A percentile compares a stretch with the other conserved stretches of the same genome.
These are phyloP conservation scores for Aspergillus sparsus DNA, from an alignment of 495 filamentous ascomycete species.

Conservation along the genomic window DNA sequence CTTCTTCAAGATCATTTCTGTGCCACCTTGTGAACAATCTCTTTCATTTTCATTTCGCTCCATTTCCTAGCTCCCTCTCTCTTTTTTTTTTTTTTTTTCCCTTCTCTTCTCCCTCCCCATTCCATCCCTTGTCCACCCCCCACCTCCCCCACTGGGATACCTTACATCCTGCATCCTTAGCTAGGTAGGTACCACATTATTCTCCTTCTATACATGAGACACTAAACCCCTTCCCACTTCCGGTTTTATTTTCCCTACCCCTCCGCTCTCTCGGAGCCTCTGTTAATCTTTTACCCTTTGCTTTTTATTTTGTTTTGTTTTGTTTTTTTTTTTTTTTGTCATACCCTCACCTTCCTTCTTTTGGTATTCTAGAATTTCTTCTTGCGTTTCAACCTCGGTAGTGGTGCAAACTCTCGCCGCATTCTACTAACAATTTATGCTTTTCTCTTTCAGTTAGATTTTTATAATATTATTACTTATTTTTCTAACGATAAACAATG, in stretches of 20 bases:
- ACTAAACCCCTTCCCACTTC: neutral
- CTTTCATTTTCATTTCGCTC: neutral
- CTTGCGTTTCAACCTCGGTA: conserved; percentile 3
- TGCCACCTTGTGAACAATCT: conserved; percentile 14
- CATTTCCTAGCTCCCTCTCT: conserved; percentile 1
- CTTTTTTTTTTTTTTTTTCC: neutral
- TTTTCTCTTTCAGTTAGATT: no score
- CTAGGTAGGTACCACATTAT: neutral
- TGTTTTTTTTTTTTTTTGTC: neutral
- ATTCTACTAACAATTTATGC: neutral
- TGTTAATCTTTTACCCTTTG: neutral
- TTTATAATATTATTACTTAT: no score
- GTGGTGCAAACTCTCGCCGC: neutral
- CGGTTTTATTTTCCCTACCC: neutral
- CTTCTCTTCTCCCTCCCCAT: neutral
- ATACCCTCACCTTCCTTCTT: conserved; percentile 8
- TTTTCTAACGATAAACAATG: conserved; percentile 5
- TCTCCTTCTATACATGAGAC: neutral
- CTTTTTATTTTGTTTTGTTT: conserved; percentile 1
- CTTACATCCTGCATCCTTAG: no score
- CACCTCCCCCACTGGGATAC: no score
- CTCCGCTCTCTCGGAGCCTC: neutral
- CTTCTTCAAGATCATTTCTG: neutral
- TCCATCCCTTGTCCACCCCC: neutral
- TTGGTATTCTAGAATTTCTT: neutral